phyloP scores from a whole-genome alignment of 1,139 yeast species.

The Pichia sp. region DNA sequence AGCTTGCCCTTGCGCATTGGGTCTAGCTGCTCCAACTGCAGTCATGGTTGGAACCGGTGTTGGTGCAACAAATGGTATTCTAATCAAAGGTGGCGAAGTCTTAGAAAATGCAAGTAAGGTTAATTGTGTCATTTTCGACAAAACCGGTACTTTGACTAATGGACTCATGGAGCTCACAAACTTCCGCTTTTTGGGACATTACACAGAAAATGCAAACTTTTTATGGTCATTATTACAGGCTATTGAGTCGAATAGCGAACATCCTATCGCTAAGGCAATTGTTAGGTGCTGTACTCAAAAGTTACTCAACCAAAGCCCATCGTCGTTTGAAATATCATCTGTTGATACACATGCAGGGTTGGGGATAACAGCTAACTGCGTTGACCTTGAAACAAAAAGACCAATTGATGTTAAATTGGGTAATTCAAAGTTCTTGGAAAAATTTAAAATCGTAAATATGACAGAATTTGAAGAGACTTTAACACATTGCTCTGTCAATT shows the following conservation, averaged over 20 bases:
- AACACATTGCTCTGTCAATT: neutral
- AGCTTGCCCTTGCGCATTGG: slow-evolving; percentile 97
- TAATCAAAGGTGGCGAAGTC: slow-evolving; percentile 90
- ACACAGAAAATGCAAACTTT: slow-evolving; percentile 21
- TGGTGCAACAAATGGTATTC: slow-evolving; percentile 84
- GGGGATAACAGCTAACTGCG: slow-evolving; percentile 56
- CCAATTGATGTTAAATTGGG: slow-evolving; percentile 50
- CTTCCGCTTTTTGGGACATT: slow-evolving; percentile 19
- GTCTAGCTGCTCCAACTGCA: slow-evolving; percentile 97
- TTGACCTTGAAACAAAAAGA: slow-evolving; percentile 22
- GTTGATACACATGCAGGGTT: slow-evolving; percentile 61
- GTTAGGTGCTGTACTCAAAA: slow-evolving; percentile 32
- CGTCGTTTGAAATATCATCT: slow-evolving; percentile 25
- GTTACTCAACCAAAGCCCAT: slow-evolving; percentile 19
- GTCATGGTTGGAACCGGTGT: slow-evolving; percentile 98
- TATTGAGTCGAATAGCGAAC: slow-evolving; percentile 73
- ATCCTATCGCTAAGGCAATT: slow-evolving; percentile 81
- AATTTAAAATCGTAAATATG: slow-evolving; percentile 18
- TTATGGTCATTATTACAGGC: slow-evolving; percentile 63
- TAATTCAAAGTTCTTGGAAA: slow-evolving; percentile 44
- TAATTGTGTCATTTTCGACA: slow-evolving; percentile 77
- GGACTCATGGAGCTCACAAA: slow-evolving; percentile 57
- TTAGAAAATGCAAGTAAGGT: slow-evolving; percentile 69
- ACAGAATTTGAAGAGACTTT: slow-evolving; percentile 19
- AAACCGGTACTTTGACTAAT: slow-evolving; percentile 90